phyloP scores from a whole-genome alignment of 768 basidiomycete genomes.

The Lentinula sp. region DNA sequence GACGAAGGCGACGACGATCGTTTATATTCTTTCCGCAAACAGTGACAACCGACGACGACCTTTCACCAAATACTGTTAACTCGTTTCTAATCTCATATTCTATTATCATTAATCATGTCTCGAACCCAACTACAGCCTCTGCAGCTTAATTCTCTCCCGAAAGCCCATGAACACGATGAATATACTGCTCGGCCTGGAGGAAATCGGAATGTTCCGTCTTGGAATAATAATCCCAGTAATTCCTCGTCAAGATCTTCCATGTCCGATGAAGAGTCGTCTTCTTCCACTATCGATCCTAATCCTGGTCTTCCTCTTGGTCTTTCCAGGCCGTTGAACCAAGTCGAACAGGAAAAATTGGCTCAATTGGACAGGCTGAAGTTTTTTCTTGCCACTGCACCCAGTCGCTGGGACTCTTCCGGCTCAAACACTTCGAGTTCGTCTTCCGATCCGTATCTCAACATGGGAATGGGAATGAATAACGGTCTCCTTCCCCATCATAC shows the following conservation, averaged over 20 bases:
- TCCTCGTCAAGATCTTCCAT: not conserved
- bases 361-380: constrained; percentile 81
- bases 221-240: not conserved
- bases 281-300: constrained; percentile 16
- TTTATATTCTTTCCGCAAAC: not conserved
- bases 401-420: constrained; percentile 47
- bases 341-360: constrained; percentile 67
- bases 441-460: constrained; percentile 6
- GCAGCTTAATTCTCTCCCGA: constrained; percentile 1
- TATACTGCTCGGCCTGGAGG: constrained; percentile 5
- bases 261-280: constrained; percentile 10
- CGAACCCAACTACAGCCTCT: constrained; percentile 4
- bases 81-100: not conserved
- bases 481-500: constrained; percentile 24
- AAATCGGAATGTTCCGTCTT: not conserved
- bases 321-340: constrained; percentile 50
- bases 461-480: constrained; percentile 6
- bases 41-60: not conserved
- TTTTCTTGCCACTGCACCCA: constrained; percentile 83
- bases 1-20: not conserved
- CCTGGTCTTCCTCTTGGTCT: constrained; percentile 36
- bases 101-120: constrained; percentile 4
- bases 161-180: constrained; percentile 3
- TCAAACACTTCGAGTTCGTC: constrained; percentile 22
- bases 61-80: not conserved